Evolutionary conservation across 1,284 basidiomycete genomes (phyloP).

Genomic region (Agroathelia rolfsii): DNA sequence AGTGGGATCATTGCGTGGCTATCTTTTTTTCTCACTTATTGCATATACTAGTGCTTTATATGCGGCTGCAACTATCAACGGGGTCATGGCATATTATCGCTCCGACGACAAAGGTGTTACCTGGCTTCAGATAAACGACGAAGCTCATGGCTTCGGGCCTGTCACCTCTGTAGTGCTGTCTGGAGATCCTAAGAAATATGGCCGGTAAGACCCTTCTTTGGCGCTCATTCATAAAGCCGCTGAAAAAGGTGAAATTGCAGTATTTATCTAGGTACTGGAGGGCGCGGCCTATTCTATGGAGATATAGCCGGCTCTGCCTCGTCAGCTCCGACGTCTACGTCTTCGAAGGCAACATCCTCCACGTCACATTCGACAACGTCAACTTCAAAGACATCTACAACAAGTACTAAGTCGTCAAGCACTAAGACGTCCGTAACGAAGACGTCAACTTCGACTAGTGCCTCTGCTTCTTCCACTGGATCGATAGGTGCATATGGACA

Average conservation of each 20-base stretch:
- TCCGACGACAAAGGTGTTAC: slow-evolving; percentile 47
- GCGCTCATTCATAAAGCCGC: too few relatives aligned
- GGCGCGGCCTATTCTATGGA: slow-evolving; percentile 55
- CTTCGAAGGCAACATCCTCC: slow-evolving; percentile 1
- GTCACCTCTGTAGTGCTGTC: slow-evolving; percentile 37
- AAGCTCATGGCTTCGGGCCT: slow-evolving; percentile 47
- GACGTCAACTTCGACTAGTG: slow-evolving; percentile 18
- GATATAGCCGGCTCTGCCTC: slow-evolving; percentile 21
- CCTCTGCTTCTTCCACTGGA: slow-evolving; percentile 18
- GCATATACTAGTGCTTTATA: slow-evolving; percentile 42
- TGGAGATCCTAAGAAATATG: slow-evolving; percentile 44
- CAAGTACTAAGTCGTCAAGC: too few relatives aligned
- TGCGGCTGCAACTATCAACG: slow-evolving; percentile 41
- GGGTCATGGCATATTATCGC: slow-evolving; percentile 42
- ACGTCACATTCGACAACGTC: slow-evolving; percentile 9
- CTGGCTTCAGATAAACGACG: slow-evolving; percentile 57
- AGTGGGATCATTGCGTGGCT: too few relatives aligned
- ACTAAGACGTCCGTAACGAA: too few relatives aligned
- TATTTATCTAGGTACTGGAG: slow-evolving; percentile 57
- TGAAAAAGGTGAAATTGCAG: slow-evolving; percentile 19
- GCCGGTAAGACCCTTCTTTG: slow-evolving; percentile 29
- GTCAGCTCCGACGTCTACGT: slow-evolving; percentile 4
- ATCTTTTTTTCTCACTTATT: too few relatives aligned
- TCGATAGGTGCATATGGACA: slow-evolving; percentile 30
- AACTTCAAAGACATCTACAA: too few relatives aligned